Evolutionary conservation across 2,329 filamentous ascomycete genomes (phyloP), one percentile per base, ranked within the genome.

Genomic region (Trichophyton equinum): DNA sequence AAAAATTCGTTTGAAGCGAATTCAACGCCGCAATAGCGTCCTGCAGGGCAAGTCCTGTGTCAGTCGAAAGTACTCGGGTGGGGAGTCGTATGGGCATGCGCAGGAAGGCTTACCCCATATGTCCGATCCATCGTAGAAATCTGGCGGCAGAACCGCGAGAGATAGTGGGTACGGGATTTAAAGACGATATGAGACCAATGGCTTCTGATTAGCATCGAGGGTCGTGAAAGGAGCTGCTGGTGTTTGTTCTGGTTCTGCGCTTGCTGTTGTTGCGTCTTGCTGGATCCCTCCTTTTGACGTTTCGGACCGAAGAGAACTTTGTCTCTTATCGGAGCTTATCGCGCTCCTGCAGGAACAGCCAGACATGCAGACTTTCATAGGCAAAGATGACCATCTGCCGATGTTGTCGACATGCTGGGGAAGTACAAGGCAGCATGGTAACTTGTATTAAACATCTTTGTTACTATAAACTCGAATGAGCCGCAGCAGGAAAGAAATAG

Each of bases 1-100:
- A 81, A 67, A 85, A 86, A 72, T 96, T 96, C 60, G 87, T 87
- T 68, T 92, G 87, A 60, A 96, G 80, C 57, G 83, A 83, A 66
- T 89, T 86, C 66, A 96, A 83, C 61, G 86, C 85, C 60, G 80
- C 73, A 44, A 96, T 84, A 42, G 91, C 91, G 66, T 85, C 83
- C 74, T 86, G 73, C 11, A 38, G 9, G 11, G 33, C 8, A 11
- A 47, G 25, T 46, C 59, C 68, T 61, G 68, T 67, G 33, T 36
- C 9, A 18, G 38, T 51, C 9, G 58, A 42, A 15, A 13, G 33
- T 3, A 4, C 33, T 4, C 25, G 20, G 30, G 25, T 22, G 22
- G 27, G 20, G 36, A n/a, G 6, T 27, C 36, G 33, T 38, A 7
- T 33, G 5, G 25, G 13, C 33, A 38, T 18, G 3, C 7, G 15